A percentile compares a stretch with the other conserved stretches of the same genome.
Conservation (phyloP, 2,329 filamentous ascomycete species). For the Claviceps sp. region DNA sequence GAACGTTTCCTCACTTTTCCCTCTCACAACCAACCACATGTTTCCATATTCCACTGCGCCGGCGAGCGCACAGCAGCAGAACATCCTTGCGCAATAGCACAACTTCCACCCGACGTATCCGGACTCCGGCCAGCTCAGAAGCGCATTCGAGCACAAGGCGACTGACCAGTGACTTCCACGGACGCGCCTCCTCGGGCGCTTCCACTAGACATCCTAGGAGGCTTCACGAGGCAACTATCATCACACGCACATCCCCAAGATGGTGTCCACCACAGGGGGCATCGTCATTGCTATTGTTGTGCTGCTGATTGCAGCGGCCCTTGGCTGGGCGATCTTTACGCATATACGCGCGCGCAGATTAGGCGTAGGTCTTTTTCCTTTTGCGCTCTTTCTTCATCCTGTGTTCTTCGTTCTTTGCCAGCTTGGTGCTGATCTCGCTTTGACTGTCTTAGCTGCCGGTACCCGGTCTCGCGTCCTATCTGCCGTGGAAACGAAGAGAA, state of each 20-base stretch:
- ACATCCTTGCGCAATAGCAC: background rate
- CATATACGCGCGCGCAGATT: conserved; percentile 60
- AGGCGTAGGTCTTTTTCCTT: conserved; percentile 36
- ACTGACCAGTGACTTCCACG: background rate
- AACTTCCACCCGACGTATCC: background rate
- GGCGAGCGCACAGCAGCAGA: background rate
- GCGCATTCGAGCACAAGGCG: background rate
- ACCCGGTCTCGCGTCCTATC: conserved; percentile 52
- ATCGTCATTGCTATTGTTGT: conserved; percentile 63
- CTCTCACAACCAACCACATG: background rate
- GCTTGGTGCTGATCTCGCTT: too few relatives aligned
- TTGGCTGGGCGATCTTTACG: conserved; percentile 57
- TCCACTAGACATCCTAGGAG: too few relatives aligned
- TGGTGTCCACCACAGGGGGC: conserved; percentile 47
- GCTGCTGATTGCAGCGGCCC: conserved; percentile 39
- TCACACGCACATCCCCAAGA: conserved; percentile 16
- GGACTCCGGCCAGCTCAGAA: background rate
- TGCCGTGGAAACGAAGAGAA: conserved; percentile 51
- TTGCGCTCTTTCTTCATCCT: background rate
- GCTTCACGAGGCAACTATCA: background rate
- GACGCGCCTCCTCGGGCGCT: too few relatives aligned
- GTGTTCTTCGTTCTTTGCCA: background rate
- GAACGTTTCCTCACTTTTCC: background rate
- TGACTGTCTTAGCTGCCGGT: conserved; percentile 44
- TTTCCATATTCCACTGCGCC: background rate